Base-by-base conservation (phyloP, 768 basidiomycete species). In the Boletus rubescentipes region DNA sequence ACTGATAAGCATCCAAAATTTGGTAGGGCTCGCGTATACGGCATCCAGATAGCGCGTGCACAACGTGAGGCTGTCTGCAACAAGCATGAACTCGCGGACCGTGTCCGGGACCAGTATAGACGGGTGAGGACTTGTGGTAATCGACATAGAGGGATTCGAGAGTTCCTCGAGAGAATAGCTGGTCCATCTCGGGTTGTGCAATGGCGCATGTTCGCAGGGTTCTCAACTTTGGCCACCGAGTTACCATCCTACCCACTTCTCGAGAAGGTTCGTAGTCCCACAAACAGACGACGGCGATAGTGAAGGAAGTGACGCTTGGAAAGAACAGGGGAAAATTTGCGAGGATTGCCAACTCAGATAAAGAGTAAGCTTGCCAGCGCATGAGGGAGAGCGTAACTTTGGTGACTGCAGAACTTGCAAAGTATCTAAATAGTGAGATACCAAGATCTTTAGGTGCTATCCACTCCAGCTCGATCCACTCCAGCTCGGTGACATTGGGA, bases 291-390 rank as follows among this genome's bases (percentile, higher is more conserved):
- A 15, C 12, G 41, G 54, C 5, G n/a, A n/a, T n/a, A n/a, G 48
- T 45, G 46, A 66, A 63, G 5, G 58, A 63, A 7, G 57, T 57
- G 37, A 67, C 52, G 26, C 60, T 58, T 1, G 64, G 67, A 47
- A 61, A 67, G 29, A 52, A 41, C 3, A 23, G 32, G 2, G 52
- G 59, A 18, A 67, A 11, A n/a, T 59, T 53, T 9, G 57, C 51
- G 3, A 68, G 42, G 9, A 57, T 44, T 12, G 47, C 51, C 11
- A 48, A 29, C 45, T 69, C 58, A 4, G 51, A 29, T 0, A 56
- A 29, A 15, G 57, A 46, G 34, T 53, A 36, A 16, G 50, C 54
- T 12, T 23, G 38, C 57, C 55, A 64, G 38, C 52, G 54, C n/a
- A 51, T 18, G 29, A 64, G 54, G 35, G 43, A 48, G 38, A 66